phyloP scores from a whole-genome alignment of 1,284 basidiomycete species.

The Trametes sp. region DNA sequence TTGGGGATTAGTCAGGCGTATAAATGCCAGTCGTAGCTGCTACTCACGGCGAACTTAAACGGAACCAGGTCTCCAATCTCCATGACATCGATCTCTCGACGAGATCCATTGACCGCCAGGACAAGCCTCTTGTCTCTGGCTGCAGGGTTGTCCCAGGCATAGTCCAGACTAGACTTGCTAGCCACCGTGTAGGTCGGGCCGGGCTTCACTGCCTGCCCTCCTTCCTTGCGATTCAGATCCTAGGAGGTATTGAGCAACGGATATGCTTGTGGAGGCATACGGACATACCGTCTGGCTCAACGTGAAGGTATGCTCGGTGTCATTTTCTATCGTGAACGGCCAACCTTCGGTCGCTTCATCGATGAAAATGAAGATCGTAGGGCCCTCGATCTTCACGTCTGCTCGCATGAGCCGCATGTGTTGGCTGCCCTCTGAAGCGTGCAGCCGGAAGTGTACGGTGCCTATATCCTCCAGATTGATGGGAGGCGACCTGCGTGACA shows the following conservation, averaged over 20 bases:
- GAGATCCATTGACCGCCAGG: conserved; percentile 69
- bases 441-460: conserved; percentile 79
- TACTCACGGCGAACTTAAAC: conserved; percentile 81
- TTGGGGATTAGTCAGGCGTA: conserved; percentile 5
- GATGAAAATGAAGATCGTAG: conserved; percentile 90
- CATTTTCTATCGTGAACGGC: conserved; percentile 94
- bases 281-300: conserved; percentile 79
- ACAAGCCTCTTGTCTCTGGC: conserved; percentile 84
- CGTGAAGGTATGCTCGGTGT: conserved; percentile 77
- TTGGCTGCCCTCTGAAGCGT: conserved; percentile 47
- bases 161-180: conserved; percentile 68
- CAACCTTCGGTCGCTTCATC: conserved; percentile 76
- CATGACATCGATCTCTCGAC: conserved; percentile 90
- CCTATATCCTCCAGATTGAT: conserved; percentile 96
- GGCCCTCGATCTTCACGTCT: conserved; percentile 86
- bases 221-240: conserved; percentile 58
- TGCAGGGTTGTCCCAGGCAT: conserved; percentile 97
- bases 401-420: conserved; percentile 75
- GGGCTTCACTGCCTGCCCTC: conserved; percentile 45
- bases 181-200: conserved; percentile 61
- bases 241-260: conserved; percentile 36
- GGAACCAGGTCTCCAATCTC: conserved; percentile 96
- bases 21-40: conserved; percentile 14
- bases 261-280: too few species aligned
- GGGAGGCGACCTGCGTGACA: conserved; percentile 79